Evolutionary conservation across 148 eudicot genomes (phyloP), one percentile per base, ranked within the genome.

Genomic region (Limonium bicolor): DNA sequence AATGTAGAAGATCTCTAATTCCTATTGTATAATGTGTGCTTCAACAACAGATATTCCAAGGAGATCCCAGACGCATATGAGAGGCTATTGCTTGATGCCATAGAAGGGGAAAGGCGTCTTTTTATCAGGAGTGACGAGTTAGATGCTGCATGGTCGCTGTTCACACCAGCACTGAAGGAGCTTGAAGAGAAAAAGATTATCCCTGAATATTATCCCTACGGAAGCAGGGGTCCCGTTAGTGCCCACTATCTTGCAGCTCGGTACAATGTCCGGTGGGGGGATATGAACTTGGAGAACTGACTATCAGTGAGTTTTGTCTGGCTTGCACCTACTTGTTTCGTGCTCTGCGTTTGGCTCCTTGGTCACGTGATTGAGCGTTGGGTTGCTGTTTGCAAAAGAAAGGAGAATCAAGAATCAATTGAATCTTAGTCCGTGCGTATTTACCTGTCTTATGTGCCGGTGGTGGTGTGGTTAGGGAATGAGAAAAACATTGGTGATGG

Each of bases 31-130:
- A 2, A 7, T 55, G 36, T 68, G 34, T 55, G n/a, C n/a, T n/a
- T n/a, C n/a, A n/a, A n/a, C n/a, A n/a, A n/a, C n/a, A 90, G 97
- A 55, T 90, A 90, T 69, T 64, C 84, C 2, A 80, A 76, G 70
- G 95, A 84, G 74, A 90, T 90, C 50, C 87, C 97, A 2, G 95
- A 84, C 71, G 97, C 97, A 34, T 90, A 90, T 20, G 95, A 90
- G 71, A 70, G 95, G 64, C 87, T 90, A 36, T 73, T 90, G 59
- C 82, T 90, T 6, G 97, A 90, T 65, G 97, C 97, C 2, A 69
- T 84, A 14, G 97, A 84, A 65, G 97, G 97, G 21, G 95, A 90
- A 59, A 72, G 95, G 56, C 70, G 97, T 57, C 58, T 90, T 20
- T 90, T 90, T 53, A 90, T 90, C 14, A 65, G 95, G 17, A 90